Conservation (phyloP, 2,329 filamentous ascomycete genomes). For the Mycocentrospora acerina region DNA sequence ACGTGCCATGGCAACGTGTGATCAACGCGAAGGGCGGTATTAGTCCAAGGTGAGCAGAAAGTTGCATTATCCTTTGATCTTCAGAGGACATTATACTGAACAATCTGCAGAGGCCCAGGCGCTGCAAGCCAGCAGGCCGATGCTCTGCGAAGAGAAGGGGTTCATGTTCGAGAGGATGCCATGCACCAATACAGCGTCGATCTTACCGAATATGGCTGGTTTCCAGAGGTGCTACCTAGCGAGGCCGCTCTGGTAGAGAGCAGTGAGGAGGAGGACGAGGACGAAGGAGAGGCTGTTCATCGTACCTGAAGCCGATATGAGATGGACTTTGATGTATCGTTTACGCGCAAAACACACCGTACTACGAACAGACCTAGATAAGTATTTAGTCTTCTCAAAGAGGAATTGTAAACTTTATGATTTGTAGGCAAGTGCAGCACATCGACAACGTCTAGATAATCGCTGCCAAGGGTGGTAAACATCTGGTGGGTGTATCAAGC, state of each 20-base stretch:
- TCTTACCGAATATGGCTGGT: constrained; percentile 52
- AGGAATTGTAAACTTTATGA: too few species aligned
- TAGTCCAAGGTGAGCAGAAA: constrained; percentile 68
- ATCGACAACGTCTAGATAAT: too few species aligned
- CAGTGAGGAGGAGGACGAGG: constrained; percentile 35
- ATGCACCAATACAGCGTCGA: constrained; percentile 53
- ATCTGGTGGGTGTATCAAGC: too few species aligned
- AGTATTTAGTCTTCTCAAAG: too few species aligned
- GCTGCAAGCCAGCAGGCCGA: constrained; percentile 51
- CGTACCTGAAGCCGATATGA: too few species aligned
- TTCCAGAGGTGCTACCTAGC: constrained; percentile 53
- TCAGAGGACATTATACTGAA: constrained; percentile 20
- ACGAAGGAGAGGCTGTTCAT: constrained; percentile 31
- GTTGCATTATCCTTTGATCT: constrained; percentile 8
- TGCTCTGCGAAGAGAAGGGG: constrained; percentile 49
- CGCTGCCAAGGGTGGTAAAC: too few species aligned
- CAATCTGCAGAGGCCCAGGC: constrained; percentile 42
- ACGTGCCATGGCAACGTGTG: constrained; percentile 93
- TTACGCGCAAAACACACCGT: too few species aligned
- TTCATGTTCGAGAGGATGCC: constrained; percentile 47
- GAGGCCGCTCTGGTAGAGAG: constrained; percentile 43
- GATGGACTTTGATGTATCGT: too few species aligned
- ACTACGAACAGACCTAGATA: too few species aligned
- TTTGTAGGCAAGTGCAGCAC: too few species aligned
- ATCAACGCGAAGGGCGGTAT: constrained; percentile 86